Percentiles rank a stretch among this genome's conserved stretches.
phyloP scores from a whole-genome alignment of 352 stramenopile species.

The Saprolegnia parasitica region DNA sequence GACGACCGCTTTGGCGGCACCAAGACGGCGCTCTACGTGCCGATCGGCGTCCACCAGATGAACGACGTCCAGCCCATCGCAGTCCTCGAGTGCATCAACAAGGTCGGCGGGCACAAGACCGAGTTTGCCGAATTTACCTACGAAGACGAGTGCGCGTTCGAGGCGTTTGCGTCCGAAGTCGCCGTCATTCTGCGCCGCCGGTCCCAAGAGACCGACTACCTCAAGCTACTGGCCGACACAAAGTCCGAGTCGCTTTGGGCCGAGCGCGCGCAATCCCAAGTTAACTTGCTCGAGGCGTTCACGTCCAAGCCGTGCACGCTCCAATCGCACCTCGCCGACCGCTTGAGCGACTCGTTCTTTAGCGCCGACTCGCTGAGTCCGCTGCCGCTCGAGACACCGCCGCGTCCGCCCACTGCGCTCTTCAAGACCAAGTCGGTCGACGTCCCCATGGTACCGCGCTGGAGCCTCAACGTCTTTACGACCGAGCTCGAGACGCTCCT shows the following conservation, averaged over 20 bases:
- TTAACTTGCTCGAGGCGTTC: constrained; percentile 72
- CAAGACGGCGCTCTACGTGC: constrained; percentile 74
- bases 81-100: constrained; percentile 87
- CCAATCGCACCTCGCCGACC: constrained; percentile 44
- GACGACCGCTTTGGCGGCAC: constrained; percentile 56
- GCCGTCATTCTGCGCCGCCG: constrained; percentile 77
- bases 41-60: constrained; percentile 64
- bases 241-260: constrained; percentile 64
- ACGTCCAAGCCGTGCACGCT: constrained; percentile 60
- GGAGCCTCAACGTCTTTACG: constrained; percentile 80
- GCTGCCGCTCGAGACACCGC: background rate
- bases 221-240: constrained; percentile 82
- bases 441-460: constrained; percentile 31
- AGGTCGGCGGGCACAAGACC: constrained; percentile 44
- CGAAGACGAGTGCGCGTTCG: constrained; percentile 81
- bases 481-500: constrained; percentile 48
- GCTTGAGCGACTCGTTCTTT: constrained; percentile 55
- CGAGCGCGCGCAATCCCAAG: constrained; percentile 62
- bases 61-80: constrained; percentile 53
- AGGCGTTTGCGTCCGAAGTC: constrained; percentile 81
- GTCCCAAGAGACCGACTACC: constrained; percentile 84
- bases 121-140: constrained; percentile 59
- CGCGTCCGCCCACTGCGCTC: background rate
- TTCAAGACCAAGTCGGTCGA: constrained; percentile 24
- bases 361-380: constrained; percentile 35